Conservation (phyloP, 2,329 filamentous ascomycete species). For the Rutstroemia sp. region DNA sequence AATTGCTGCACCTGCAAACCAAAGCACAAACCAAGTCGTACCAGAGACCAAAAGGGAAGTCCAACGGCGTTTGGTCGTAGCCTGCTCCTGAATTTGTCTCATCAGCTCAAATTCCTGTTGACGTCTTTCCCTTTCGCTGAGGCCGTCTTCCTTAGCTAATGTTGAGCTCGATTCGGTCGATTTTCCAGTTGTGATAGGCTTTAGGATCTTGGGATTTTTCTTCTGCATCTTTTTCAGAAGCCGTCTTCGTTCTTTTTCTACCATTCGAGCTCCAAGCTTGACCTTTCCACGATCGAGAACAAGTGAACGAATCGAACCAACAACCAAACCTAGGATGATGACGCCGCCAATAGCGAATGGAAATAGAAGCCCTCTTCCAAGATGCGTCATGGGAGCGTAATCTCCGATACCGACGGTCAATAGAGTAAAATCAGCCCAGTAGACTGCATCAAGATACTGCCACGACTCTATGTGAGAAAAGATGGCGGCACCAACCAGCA, state of each 20-base stretch:
- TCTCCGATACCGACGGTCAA: constrained; percentile 61
- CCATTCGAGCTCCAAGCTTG: constrained; percentile 47
- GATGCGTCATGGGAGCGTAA: constrained; percentile 37
- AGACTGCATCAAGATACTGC: constrained; percentile 69
- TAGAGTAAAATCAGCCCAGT: constrained; percentile 69
- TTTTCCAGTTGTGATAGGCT: constrained; percentile 31
- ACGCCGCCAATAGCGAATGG: constrained; percentile 80
- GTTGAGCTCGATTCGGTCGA: background rate
- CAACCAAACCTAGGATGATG: constrained; percentile 76
- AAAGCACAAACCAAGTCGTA: constrained; percentile 63
- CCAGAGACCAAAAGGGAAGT: constrained; percentile 62
- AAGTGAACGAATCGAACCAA: constrained; percentile 67
- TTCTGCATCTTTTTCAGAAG: constrained; percentile 40
- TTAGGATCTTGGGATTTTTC: constrained; percentile 41
- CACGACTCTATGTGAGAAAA: constrained; percentile 69
- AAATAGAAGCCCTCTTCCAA: constrained; percentile 66
- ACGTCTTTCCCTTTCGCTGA: constrained; percentile 51
- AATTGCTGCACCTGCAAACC: constrained; percentile 71
- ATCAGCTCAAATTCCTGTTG: constrained; percentile 71
- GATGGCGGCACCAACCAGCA: constrained; percentile 68
- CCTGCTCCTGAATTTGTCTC: constrained; percentile 67
- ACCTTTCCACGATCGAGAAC: constrained; percentile 50
- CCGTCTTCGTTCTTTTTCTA: constrained; percentile 49
- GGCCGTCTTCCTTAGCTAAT: background rate
- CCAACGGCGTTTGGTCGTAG: constrained; percentile 64